A percentile compares a stretch with the other conserved stretches of the same genome.
These are phyloP conservation scores for Cryptosporidium tyzzeri DNA, from an alignment of 169 alveolate species.

Conservation along the genomic window DNA sequence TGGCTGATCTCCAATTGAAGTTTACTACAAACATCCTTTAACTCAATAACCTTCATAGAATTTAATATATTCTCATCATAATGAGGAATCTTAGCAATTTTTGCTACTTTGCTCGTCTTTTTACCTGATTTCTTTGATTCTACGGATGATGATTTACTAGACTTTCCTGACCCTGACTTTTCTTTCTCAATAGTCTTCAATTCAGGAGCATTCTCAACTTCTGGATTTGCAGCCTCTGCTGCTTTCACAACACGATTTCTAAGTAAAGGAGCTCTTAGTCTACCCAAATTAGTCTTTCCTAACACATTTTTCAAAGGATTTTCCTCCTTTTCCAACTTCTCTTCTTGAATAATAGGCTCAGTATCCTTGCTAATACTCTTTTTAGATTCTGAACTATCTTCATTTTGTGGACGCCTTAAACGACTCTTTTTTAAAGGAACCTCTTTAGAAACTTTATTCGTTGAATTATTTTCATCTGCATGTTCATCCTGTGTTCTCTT, in stretches of 20 bases:
- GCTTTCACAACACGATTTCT: conserved; percentile 54
- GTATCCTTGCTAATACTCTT: conserved; percentile 38
- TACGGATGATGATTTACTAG: not conserved
- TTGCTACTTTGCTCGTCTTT: conserved; percentile 69
- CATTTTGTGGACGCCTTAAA: conserved; percentile 52
- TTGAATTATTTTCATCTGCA: not conserved
- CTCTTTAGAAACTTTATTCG: not conserved
- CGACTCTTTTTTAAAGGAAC: conserved; percentile 44
- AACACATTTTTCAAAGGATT: conserved; percentile 49
- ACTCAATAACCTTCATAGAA: conserved; percentile 62
- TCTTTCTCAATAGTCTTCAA: conserved; percentile 35
- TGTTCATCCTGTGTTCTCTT: not conserved
- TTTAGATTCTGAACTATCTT: conserved; percentile 34
- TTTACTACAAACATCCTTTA: conserved; percentile 44
- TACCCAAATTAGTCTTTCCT: conserved; percentile 61
- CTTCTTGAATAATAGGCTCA: not conserved
- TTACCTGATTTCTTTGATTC: conserved; percentile 35
- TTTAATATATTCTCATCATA: conserved; percentile 51
- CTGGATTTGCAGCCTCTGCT: conserved; percentile 71
- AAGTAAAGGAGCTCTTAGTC: conserved; percentile 35
- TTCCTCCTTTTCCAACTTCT: not conserved
- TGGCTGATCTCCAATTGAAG: conserved; percentile 38
- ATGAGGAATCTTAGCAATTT: conserved; percentile 67
- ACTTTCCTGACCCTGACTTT: not conserved
- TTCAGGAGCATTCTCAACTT: conserved; percentile 15